Evolutionary conservation across 805 yeast species (phyloP), one percentile per base, ranked within the genome.

Genomic region (Schwanniomyces sp.): DNA sequence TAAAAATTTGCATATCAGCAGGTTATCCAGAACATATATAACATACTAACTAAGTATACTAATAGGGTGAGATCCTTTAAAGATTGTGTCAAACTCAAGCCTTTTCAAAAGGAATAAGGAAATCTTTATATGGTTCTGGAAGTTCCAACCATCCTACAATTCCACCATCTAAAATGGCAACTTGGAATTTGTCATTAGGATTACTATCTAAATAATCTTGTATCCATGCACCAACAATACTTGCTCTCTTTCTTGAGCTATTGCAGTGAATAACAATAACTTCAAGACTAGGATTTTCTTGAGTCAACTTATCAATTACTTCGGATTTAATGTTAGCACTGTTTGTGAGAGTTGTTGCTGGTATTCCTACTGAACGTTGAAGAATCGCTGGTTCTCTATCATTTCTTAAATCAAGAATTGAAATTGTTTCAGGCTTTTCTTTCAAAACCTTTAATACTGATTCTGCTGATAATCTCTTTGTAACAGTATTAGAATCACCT

Each of bases 131-230:
- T 7, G 51, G 47, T 18, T 45, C 49, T 14, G 42, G 47, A 36
- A 45, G 45, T 8, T 50, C 48, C 26, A 58, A 42, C 64, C 64
- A 59, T 12, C 57, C 61, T n/a, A 50, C 53, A 34, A 59, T 59
- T 7, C 64, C 64, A 21, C 53, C 57, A 34, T 58, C 53, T 40
- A 59, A 53, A 14, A 59, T 53, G 28, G 54, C 50, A 30, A 58
- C 58, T 30, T 53, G 45, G 18, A 55, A 50, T 27, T 48, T 46
- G 2, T 51, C 50, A 12, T 30, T 14, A 11, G 53, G 52, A 14
- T 50, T 27, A 17, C 45, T 48, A 12, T 45, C 42, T 28, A 54
- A 17, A 46, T 58, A 50, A 34, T 57, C 62, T 42, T 57, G 51
- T 25, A 59, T 52, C 34, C 34, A 30, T 7, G 16, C 34, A 12